phyloP scores from a whole-genome alignment of 2,329 filamentous ascomycete species.

The Hypoxylon sp. region DNA sequence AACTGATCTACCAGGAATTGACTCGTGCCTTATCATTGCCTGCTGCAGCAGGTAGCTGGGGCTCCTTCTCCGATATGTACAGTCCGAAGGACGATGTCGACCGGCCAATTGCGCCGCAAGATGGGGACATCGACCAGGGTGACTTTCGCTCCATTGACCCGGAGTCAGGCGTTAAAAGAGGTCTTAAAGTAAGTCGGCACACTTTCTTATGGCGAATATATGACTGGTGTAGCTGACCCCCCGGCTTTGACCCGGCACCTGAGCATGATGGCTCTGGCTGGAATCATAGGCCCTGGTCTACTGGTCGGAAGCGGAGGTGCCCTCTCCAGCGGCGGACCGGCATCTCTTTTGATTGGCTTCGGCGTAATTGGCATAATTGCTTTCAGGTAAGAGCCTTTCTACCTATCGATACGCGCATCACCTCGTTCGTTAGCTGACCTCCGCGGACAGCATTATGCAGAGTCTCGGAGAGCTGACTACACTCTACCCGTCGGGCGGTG shows the following conservation, averaged over 20 bases:
- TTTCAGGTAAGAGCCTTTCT: slow-evolving; percentile 45
- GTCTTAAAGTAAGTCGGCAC: no score
- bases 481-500: slow-evolving; percentile 76
- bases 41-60: not conserved
- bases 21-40: not conserved
- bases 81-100: slow-evolving; percentile 32
- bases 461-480: slow-evolving; percentile 80
- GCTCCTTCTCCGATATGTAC: slow-evolving; percentile 16
- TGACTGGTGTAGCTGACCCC: no score
- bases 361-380: slow-evolving; percentile 77
- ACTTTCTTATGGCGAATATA: no score
- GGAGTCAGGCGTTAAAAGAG: slow-evolving; percentile 74
- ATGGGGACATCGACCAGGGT: slow-evolving; percentile 28
- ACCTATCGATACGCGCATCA: slow-evolving; percentile 45
- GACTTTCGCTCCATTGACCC: slow-evolving; percentile 66
- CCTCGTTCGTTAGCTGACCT: slow-evolving; percentile 23
- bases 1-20: not conserved
- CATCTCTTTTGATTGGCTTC: slow-evolving; percentile 79
- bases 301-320: slow-evolving; percentile 79
- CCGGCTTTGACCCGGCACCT: slow-evolving; percentile 71
- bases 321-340: slow-evolving; percentile 75
- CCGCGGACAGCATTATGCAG: slow-evolving; percentile 70
- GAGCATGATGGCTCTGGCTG: slow-evolving; percentile 73
- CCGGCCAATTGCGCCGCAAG: slow-evolving; percentile 10
- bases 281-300: slow-evolving; percentile 75